phyloP scores from a whole-genome alignment of 2,329 filamentous ascomycete species.

The Cercospora zeae-maydis region DNA sequence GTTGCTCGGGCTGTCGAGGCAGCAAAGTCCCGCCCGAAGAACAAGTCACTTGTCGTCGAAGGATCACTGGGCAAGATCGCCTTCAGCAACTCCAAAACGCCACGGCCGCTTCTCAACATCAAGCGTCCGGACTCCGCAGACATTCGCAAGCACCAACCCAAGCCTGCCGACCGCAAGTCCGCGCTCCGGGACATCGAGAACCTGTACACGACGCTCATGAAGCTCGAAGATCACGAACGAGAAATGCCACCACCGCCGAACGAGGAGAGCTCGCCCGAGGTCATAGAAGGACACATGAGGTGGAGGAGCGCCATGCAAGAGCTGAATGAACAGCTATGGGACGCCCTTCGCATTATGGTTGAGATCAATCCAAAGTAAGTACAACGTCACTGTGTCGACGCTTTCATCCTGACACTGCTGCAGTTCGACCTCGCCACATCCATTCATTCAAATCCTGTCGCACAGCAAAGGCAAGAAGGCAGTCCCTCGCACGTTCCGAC shows the following conservation, averaged over 20 bases:
- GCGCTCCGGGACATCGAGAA: conserved; percentile 82
- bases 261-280: conserved; percentile 62
- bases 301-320: conserved; percentile 69
- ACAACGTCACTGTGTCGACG: background rate
- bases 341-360: conserved; percentile 84
- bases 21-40: conserved; percentile 95
- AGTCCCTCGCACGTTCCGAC: conserved; percentile 89
- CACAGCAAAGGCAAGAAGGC: conserved; percentile 96
- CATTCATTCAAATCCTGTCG: conserved; percentile 93
- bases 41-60: conserved; percentile 93
- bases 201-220: conserved; percentile 85
- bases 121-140: conserved; percentile 74
- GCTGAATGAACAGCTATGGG: conserved; percentile 81
- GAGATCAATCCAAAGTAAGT: conserved; percentile 63
- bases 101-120: conserved; percentile 90
- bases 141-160: conserved; percentile 50
- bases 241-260: conserved; percentile 67
- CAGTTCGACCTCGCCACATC: conserved; percentile 68
- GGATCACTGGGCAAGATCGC: conserved; percentile 96
- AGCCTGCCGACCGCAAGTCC: conserved; percentile 69
- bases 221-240: conserved; percentile 88
- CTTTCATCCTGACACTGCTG: conserved; percentile 11
- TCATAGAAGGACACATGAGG: conserved; percentile 70
- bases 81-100: conserved; percentile 97
- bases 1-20: conserved; percentile 96